These are phyloP conservation scores for Tylopilus sp. DNA, from an alignment of 768 basidiomycete species.

Conservation along the genomic window DNA sequence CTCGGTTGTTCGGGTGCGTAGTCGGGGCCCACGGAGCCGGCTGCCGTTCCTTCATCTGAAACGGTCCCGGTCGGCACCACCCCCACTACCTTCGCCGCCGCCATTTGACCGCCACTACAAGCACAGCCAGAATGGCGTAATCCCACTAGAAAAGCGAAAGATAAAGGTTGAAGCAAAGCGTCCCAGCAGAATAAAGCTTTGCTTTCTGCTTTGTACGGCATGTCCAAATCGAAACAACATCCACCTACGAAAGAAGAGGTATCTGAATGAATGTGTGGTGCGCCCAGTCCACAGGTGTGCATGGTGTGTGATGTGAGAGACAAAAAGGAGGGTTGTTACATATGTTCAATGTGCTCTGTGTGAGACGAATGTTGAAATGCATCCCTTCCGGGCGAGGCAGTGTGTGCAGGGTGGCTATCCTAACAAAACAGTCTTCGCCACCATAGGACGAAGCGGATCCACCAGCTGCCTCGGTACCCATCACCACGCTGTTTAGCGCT, in stretches of 20 bases:
- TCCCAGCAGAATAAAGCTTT: constrained; percentile 2
- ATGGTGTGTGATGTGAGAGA: constrained; percentile 21
- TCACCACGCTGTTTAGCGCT: constrained; percentile 55
- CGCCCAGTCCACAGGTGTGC: constrained; percentile 10
- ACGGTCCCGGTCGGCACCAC: constrained; percentile 12
- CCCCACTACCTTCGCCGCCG: background rate
- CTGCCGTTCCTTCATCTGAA: constrained; percentile 9
- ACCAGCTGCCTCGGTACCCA: constrained; percentile 76
- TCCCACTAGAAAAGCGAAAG: background rate
- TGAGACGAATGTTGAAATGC: constrained; percentile 2
- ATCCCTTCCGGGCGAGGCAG: background rate
- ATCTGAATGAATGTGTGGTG: constrained; percentile 21
- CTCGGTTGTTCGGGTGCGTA: background rate
- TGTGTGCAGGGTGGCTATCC: constrained; percentile 18
- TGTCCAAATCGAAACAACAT: constrained; percentile 26
- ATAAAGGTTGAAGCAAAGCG: background rate
- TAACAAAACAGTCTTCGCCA: constrained; percentile 77
- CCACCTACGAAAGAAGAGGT: constrained; percentile 15
- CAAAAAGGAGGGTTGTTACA: constrained; percentile 33
- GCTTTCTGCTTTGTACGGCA: constrained; percentile 7
- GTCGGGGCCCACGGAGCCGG: constrained; percentile 2
- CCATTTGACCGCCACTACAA: background rate
- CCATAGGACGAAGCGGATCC: constrained; percentile 77
- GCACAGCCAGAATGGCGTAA: background rate
- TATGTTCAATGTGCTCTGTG: constrained; percentile 29